These are phyloP conservation scores for Rhinocladiella similis DNA, from an alignment of 2,329 filamentous ascomycete genomes.

Conservation along the genomic window DNA sequence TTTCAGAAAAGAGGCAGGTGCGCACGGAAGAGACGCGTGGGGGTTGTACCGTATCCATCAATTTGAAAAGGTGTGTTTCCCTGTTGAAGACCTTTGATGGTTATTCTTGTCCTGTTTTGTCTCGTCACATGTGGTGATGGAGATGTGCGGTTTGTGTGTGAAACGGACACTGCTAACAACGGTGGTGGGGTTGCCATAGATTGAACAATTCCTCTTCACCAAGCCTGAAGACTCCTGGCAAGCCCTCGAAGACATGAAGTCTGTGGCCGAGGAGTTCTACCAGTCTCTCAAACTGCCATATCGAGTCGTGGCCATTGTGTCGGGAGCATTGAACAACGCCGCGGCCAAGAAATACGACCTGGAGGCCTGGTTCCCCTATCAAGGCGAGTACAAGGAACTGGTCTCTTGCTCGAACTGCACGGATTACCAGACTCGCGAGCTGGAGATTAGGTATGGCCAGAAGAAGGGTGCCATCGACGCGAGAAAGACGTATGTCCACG, in stretches of 20 bases:
- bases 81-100: background rate
- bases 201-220: constrained; percentile 77
- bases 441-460: constrained; percentile 87
- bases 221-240: constrained; percentile 92
- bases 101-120: too few relatives aligned
- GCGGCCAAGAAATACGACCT: constrained; percentile 92
- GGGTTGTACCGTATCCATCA: constrained; percentile 98
- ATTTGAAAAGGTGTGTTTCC: constrained; percentile 74
- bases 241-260: constrained; percentile 90
- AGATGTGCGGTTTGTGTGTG: too few relatives aligned
- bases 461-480: constrained; percentile 77
- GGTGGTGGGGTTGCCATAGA: constrained; percentile 40
- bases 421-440: constrained; percentile 90
- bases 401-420: constrained; percentile 98
- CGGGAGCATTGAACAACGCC: constrained; percentile 89
- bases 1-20: constrained; percentile 92
- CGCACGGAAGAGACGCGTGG: constrained; percentile 92
- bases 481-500: constrained; percentile 93
- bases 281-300: constrained; percentile 86
- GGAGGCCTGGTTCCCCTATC: constrained; percentile 94
- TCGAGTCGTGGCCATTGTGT: constrained; percentile 89
- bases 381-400: constrained; percentile 97
- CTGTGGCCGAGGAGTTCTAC: constrained; percentile 90
- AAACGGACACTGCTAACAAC: background rate
- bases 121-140: too few relatives aligned